These are phyloP conservation scores for Hysterium pulicare DNA, from an alignment of 2,329 filamentous ascomycete genomes.

Conservation along the genomic window DNA sequence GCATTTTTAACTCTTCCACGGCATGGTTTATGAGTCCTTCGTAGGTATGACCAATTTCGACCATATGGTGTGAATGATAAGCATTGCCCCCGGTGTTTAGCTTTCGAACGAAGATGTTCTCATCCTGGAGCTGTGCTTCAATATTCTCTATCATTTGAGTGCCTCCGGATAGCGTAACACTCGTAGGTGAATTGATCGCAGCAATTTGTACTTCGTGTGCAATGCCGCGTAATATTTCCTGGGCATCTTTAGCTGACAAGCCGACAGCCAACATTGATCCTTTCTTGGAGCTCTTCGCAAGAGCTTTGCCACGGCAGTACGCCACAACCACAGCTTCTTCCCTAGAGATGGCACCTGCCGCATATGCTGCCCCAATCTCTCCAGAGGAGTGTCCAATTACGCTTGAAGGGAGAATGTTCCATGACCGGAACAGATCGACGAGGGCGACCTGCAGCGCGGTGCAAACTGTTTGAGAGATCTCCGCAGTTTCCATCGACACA, in stretches of 20 bases:
- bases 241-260: conserved; percentile 3
- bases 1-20: too few species aligned
- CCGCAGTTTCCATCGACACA: too few species aligned
- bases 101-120: too few species aligned
- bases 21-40: not conserved
- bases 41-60: conserved; percentile 12
- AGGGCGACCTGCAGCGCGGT: conserved; percentile 23
- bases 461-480: conserved; percentile 6
- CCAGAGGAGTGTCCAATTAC: conserved; percentile 23
- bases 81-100: conserved; percentile 18
- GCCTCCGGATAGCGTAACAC: conserved; percentile 16
- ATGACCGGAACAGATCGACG: conserved; percentile 15
- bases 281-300: conserved; percentile 5
- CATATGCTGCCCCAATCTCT: conserved; percentile 23
- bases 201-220: conserved; percentile 16
- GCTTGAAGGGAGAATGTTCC: conserved; percentile 7
- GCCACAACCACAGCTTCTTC: conserved; percentile 17
- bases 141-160: conserved; percentile 5
- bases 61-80: conserved; percentile 29
- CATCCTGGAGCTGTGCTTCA: conserved; percentile 7
- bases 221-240: conserved; percentile 4
- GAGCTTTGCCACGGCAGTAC: conserved; percentile 15
- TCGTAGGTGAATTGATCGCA: conserved; percentile 18
- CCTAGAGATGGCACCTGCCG: conserved; percentile 14
- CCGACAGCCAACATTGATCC: conserved; percentile 26